A percentile compares a stretch with the other conserved stretches of the same genome.
These are phyloP conservation scores for Litchi chinensis DNA, from an alignment of 345 rosid genomes.

Conservation along the genomic window DNA sequence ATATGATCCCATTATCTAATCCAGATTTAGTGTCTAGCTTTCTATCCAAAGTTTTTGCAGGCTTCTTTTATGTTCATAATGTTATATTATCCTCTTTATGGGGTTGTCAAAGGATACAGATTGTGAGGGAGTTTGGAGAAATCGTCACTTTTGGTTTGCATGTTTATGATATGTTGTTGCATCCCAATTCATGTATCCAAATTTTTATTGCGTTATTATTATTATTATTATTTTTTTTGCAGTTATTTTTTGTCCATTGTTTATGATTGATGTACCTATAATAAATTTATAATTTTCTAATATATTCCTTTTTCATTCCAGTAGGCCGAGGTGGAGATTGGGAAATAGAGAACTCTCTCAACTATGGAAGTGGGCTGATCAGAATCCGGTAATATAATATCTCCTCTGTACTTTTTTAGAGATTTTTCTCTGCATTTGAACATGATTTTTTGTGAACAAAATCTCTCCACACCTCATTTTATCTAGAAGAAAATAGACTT, in stretches of 20 bases:
- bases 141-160: not conserved
- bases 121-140: not conserved
- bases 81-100: not conserved
- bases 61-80: not conserved
- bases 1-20: not conserved
- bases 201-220: not conserved
- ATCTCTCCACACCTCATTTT: not conserved
- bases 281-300: slow-evolving; percentile 7
- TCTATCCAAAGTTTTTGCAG: not conserved
- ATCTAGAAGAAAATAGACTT: not conserved
- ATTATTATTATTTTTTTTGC: not conserved
- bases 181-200: not conserved
- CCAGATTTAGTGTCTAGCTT: not conserved
- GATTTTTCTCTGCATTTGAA: not conserved
- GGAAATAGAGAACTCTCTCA: slow-evolving; percentile 98
- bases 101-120: not conserved
- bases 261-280: not conserved
- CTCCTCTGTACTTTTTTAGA: not conserved
- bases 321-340: slow-evolving; percentile 86
- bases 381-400: slow-evolving; percentile 63
- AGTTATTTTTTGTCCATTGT: not conserved
- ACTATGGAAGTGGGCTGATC: slow-evolving; percentile 98
- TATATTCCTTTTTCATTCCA: slow-evolving; percentile 35
- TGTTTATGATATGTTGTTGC: not conserved
- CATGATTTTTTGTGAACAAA: not conserved